These are phyloP conservation scores for Trypanosoma melophagium DNA, from an alignment of 208 protist species.

Conservation along the genomic window DNA sequence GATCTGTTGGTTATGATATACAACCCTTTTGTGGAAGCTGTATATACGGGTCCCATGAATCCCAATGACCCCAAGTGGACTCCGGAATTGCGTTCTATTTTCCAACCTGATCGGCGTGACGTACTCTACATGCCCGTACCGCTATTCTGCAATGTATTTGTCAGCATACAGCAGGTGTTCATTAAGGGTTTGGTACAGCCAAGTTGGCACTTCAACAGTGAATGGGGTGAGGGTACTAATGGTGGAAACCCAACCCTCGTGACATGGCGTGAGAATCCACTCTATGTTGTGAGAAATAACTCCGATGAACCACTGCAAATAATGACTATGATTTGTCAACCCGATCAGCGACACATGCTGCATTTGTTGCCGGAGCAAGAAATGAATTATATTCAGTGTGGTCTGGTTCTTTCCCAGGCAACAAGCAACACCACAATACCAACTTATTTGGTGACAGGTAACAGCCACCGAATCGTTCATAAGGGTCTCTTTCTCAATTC, in stretches of 20 bases:
- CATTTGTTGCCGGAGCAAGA: constrained; percentile 60
- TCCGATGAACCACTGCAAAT: constrained; percentile 58
- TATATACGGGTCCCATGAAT: constrained; percentile 56
- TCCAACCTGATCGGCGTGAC: constrained; percentile 36
- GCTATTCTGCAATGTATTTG: constrained; percentile 50
- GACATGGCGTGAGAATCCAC: constrained; percentile 62
- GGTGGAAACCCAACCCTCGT: constrained; percentile 51
- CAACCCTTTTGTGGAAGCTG: constrained; percentile 10
- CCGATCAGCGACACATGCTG: constrained; percentile 73
- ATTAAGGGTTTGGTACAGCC: constrained; percentile 31
- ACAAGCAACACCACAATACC: constrained; percentile 43
- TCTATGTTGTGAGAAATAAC: constrained; percentile 50
- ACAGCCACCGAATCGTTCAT: constrained; percentile 77
- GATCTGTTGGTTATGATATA: constrained; percentile 74
- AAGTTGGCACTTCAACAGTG: constrained; percentile 36
- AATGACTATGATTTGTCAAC: constrained; percentile 72
- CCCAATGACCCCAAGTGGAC: constrained; percentile 52
- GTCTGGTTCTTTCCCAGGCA: constrained; percentile 48
- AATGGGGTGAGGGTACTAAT: constrained; percentile 54
- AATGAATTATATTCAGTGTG: constrained; percentile 76
- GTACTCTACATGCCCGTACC: constrained; percentile 69
- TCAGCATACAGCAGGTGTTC: constrained; percentile 44
- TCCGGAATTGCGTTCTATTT: constrained; percentile 30
- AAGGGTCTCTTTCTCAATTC: constrained; percentile 61
- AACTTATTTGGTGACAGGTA: constrained; percentile 75